Base-by-base conservation (phyloP, 352 stramenopile genomes). In the Pythium volutum region DNA sequence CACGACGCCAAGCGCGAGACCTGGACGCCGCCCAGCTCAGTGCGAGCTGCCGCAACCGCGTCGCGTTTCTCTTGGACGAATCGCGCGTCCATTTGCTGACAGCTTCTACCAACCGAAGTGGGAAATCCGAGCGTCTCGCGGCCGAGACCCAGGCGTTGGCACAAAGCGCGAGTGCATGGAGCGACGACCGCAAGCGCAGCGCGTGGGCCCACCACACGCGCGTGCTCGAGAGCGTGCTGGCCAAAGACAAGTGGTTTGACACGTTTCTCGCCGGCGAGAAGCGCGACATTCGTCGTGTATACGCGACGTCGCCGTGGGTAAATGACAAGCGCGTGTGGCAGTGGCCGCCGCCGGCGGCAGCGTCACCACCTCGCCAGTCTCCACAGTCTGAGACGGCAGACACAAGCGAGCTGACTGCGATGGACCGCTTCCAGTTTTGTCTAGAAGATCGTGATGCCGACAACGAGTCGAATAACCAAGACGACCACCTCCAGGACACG, bases 231-330 rank as follows among this genome's bases (percentile, higher is more conserved):
- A 69, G 67, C 34, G 66, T 79, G 10, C 39, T 77, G 20, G 45
- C 64, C 11, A 79, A 80, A 25, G 38, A 56, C 0, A 59, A 77
- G 48, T 89, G 79, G 79, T 84, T 70, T 60, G 64, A 84, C 38
- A 87, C 77, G 8, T 67, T 61, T 15, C 45, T 91, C 55, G 79
- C 72, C n/a, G 74, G 77, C 6, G 36, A 67, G 11, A 52, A 68
- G 23, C 62, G 66, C 0, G 78, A 89, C n/a, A 88, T 89, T 55
- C 75, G 78, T 1, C 53, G 29, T 4, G 59, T 84, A 18, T 50
- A 73, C 22, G 56, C 79, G 7, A 27, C 27, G 16, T 85, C 69
- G 45, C 75, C 75, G 15, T 88, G 75, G 73, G 75, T 81, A 20
- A 39, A 75, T 31, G 74, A 79, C n/a, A 63, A 64, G 16, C 69